phyloP scores from a whole-genome alignment of 2,329 filamentous ascomycete species.

The Camptophora hylomeconis region DNA sequence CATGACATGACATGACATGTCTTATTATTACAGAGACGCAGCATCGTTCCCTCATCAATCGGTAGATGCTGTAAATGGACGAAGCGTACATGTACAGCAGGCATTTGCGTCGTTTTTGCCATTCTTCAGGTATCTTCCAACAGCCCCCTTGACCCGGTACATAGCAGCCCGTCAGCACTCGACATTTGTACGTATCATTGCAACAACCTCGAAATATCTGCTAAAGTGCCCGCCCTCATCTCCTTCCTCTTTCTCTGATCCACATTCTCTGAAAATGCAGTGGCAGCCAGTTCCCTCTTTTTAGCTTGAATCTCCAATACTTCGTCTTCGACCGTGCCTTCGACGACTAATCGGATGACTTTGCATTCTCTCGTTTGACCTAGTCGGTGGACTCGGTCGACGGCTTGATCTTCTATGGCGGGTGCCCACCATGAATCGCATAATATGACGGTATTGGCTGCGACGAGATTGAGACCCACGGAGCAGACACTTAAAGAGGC shows the following conservation, averaged over 20 bases:
- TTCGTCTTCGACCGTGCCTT: slow-evolving; percentile 66
- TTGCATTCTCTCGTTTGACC: slow-evolving; percentile 69
- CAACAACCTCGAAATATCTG: slow-evolving; percentile 20
- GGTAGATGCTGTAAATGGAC: no score
- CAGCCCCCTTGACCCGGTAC: not conserved
- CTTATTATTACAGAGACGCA: no score
- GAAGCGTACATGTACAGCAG: no score
- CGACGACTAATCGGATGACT: slow-evolving; percentile 70
- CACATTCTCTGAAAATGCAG: slow-evolving; percentile 65
- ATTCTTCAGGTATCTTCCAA: no score
- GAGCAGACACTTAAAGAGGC: slow-evolving; percentile 72
- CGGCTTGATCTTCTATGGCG: slow-evolving; percentile 81
- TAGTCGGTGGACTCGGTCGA: slow-evolving; percentile 75
- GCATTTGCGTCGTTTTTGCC: no score
- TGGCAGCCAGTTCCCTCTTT: slow-evolving; percentile 64
- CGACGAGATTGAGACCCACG: slow-evolving; percentile 74
- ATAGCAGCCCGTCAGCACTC: no score
- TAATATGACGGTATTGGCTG: slow-evolving; percentile 74
- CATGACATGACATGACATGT: no score
- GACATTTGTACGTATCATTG: slow-evolving; percentile 4
- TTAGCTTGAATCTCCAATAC: slow-evolving; percentile 66
- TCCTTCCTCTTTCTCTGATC: slow-evolving; percentile 17
- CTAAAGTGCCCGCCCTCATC: slow-evolving; percentile 18
- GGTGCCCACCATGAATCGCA: slow-evolving; percentile 87
- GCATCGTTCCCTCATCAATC: no score